Conservation (phyloP, 352 stramenopile genomes). For the Phytopythium litorale region DNA sequence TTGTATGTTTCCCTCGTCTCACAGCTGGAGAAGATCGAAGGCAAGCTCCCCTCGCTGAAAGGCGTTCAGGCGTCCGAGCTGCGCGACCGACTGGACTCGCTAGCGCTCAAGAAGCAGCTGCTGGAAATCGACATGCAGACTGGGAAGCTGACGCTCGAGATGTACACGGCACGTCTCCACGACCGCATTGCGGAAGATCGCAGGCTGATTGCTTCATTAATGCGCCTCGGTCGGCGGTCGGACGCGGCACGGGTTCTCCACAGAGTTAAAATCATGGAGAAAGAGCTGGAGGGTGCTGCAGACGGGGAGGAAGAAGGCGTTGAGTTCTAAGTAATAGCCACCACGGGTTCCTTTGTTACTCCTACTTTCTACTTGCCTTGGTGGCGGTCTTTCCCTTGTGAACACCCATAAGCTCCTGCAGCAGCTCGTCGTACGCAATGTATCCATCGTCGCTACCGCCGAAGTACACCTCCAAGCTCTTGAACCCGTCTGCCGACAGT, state of each 20-base stretch:
- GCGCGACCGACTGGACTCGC: constrained; percentile 57
- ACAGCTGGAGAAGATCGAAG: constrained; percentile 64
- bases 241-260: constrained; percentile 71
- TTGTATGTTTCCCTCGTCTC: not conserved
- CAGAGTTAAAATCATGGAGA: constrained; percentile 77
- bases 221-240: constrained; percentile 33
- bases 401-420: constrained; percentile 23
- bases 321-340: constrained; percentile 7
- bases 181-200: constrained; percentile 49
- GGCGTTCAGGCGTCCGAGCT: constrained; percentile 31
- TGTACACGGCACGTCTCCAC: constrained; percentile 56
- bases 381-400: constrained; percentile 13
- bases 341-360: not conserved
- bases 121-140: constrained; percentile 84
- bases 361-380: constrained; percentile 11
- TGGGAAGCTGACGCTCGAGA: constrained; percentile 66
- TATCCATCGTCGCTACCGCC: constrained; percentile 2
- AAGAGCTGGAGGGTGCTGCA: constrained; percentile 51
- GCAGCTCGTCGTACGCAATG: constrained; percentile 30
- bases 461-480: constrained; percentile 35
- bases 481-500: constrained; percentile 34
- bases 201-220: constrained; percentile 35
- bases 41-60: constrained; percentile 37
- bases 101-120: constrained; percentile 75
- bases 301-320: constrained; percentile 11